These are phyloP conservation scores for Hypomyces rosellus DNA, from an alignment of 2,329 filamentous ascomycete species.

Conservation along the genomic window DNA sequence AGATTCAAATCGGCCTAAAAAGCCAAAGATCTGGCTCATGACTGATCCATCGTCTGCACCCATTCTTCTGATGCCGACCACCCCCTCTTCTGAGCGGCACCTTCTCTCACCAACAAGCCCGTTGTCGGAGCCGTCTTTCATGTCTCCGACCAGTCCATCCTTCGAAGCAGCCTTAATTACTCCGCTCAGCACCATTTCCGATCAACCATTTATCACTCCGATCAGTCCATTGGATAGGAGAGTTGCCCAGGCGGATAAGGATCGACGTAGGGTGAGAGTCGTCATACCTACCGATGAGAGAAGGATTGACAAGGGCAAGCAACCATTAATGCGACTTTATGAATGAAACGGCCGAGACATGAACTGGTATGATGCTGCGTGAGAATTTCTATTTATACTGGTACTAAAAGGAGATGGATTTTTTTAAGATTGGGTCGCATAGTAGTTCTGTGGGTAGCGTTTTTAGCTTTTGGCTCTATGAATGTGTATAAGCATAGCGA, in stretches of 20 bases:
- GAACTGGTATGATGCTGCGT: too few relatives aligned
- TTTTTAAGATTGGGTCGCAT: too few relatives aligned
- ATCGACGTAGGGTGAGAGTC: background rate
- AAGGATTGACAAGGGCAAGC: too few relatives aligned
- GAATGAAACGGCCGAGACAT: too few relatives aligned
- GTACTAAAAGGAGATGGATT: too few relatives aligned
- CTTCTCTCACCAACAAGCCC: conserved; percentile 2
- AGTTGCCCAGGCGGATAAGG: background rate
- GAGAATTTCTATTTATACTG: too few relatives aligned
- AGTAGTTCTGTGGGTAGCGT: too few relatives aligned
- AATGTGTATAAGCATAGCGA: too few relatives aligned
- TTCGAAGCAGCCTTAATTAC: background rate
- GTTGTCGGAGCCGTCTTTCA: background rate
- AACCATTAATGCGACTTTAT: too few relatives aligned
- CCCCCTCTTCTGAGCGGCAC: conserved; percentile 1
- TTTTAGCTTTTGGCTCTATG: too few relatives aligned
- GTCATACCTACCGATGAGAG: background rate
- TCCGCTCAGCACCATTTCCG: background rate
- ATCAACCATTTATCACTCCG: background rate
- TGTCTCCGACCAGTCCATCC: conserved; percentile 1
- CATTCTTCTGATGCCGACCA: conserved; percentile 1
- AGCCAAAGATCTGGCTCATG: conserved; percentile 11
- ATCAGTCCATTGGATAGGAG: conserved; percentile 2
- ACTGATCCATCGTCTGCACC: conserved; percentile 7
- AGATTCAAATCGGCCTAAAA: conserved; percentile 3